Percentiles rank a stretch among this genome's conserved stretches.
These are phyloP conservation scores for Polysphondylium violaceum DNA, from an alignment of 78 protist species.

Conservation along the genomic window DNA sequence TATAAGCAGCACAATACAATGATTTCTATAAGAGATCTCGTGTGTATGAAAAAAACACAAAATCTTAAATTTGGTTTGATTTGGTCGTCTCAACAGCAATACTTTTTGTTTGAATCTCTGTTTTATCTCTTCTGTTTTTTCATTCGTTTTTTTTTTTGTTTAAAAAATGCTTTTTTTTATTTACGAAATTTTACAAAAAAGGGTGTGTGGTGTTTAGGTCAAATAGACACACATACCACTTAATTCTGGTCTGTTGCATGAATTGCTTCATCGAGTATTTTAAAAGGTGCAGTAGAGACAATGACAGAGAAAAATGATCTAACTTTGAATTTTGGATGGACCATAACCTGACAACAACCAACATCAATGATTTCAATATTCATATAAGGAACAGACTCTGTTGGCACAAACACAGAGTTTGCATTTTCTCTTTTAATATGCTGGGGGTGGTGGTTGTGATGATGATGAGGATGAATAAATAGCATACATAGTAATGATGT, in stretches of 20 bases:
- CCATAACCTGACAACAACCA: conserved; percentile 70
- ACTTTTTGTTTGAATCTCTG: no score
- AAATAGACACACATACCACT: not conserved
- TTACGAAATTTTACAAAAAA: no score
- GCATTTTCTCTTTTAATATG: conserved; percentile 55
- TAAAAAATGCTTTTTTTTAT: no score
- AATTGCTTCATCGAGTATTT: not conserved
- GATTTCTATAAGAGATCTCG: no score
- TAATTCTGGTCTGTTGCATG: not conserved
- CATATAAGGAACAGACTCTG: conserved; percentile 14
- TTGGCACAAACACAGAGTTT: conserved; percentile 46
- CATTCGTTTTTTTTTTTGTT: no score
- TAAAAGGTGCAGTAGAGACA: conserved; percentile 26
- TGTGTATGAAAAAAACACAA: no score
- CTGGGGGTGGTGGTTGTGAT: conserved; percentile 16
- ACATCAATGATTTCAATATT: conserved; percentile 61
- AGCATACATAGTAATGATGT: not conserved
- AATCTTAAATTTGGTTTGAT: no score
- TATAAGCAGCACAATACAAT: no score
- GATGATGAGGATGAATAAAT: not conserved
- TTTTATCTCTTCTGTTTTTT: no score
- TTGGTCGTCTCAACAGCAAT: no score
- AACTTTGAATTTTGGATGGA: conserved; percentile 63
- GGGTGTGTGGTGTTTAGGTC: no score
- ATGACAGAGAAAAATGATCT: conserved; percentile 47